A percentile compares a stretch with the other conserved stretches of the same genome.
Conservation (phyloP, 139 green algal genomes). For the Astrephomene gubernaculifera region DNA sequence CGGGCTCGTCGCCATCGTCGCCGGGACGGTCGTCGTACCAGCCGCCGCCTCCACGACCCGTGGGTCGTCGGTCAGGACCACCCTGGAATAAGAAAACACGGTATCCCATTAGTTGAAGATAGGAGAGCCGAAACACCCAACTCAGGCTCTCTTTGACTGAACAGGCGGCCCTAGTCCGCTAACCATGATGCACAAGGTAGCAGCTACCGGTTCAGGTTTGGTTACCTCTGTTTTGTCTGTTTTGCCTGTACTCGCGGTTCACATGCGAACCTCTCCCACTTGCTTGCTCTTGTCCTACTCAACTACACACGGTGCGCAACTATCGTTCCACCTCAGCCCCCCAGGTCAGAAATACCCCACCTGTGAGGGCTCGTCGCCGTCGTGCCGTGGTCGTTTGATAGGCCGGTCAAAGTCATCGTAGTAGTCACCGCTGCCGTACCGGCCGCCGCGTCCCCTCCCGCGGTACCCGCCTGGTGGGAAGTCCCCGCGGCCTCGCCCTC, state of each 20-base stretch:
- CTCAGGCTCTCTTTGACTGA: not conserved
- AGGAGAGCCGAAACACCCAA: not conserved
- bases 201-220: not conserved
- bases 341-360: not conserved
- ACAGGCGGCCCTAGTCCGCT: not conserved
- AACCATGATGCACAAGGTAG: too few relatives aligned
- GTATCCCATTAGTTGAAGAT: not conserved
- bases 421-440: not conserved
- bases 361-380: not conserved
- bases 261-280: too few relatives aligned
- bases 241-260: too few relatives aligned
- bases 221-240: too few relatives aligned
- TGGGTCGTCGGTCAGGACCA: not conserved
- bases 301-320: not conserved
- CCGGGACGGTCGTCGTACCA: conserved; percentile 13
- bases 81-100: not conserved
- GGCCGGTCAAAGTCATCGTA: conserved; percentile 12
- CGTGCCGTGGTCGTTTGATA: not conserved
- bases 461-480: not conserved
- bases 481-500: conserved; percentile 6
- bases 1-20: conserved; percentile 5
- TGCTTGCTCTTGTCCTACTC: too few relatives aligned
- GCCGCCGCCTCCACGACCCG: not conserved
- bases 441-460: not conserved
- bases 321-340: too few relatives aligned